Percentiles rank a stretch among this genome's conserved stretches.
phyloP scores from a whole-genome alignment of 1,284 basidiomycete species.

The Apiotrichum porosum region DNA sequence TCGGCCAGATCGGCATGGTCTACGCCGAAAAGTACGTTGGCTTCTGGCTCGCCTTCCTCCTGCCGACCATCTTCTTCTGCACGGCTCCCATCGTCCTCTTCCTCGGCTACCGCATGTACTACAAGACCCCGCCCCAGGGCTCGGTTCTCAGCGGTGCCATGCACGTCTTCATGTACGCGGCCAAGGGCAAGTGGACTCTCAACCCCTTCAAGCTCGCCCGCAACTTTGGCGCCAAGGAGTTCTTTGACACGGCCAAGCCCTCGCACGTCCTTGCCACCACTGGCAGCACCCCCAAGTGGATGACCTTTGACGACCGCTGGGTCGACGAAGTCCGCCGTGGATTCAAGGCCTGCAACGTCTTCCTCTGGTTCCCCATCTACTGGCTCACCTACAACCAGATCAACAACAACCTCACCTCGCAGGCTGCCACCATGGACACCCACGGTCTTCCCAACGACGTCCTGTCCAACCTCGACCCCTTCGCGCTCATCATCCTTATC shows the following conservation, averaged over 20 bases:
- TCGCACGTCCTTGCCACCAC: slow-evolving; percentile 3
- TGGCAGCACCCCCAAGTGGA: slow-evolving; percentile 11
- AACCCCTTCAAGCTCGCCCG: neutral
- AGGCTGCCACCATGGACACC: slow-evolving; percentile 42
- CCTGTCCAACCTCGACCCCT: slow-evolving; percentile 3
- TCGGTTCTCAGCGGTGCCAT: slow-evolving; percentile 45
- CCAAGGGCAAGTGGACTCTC: neutral
- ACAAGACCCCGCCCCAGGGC: slow-evolving; percentile 47
- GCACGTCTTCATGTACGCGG: slow-evolving; percentile 19
- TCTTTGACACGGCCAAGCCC: slow-evolving; percentile 15
- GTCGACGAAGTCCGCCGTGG: slow-evolving; percentile 48
- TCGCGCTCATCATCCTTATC: slow-evolving; percentile 3
- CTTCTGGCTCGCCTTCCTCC: slow-evolving; percentile 47
- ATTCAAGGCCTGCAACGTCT: slow-evolving; percentile 49
- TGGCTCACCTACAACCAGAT: slow-evolving; percentile 49
- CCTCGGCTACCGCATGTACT: slow-evolving; percentile 41
- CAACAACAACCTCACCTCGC: slow-evolving; percentile 26
- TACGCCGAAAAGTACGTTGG: slow-evolving; percentile 39
- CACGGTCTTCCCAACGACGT: slow-evolving; percentile 22
- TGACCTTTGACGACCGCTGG: slow-evolving; percentile 49
- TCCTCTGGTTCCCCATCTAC: slow-evolving; percentile 32
- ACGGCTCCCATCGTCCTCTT: slow-evolving; percentile 48
- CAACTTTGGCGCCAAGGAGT: neutral
- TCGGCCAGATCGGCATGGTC: slow-evolving; percentile 12
- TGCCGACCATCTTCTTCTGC: slow-evolving; percentile 50